Conservation (phyloP, 495 filamentous ascomycete species). For the Hyaloscypha bicolor region DNA sequence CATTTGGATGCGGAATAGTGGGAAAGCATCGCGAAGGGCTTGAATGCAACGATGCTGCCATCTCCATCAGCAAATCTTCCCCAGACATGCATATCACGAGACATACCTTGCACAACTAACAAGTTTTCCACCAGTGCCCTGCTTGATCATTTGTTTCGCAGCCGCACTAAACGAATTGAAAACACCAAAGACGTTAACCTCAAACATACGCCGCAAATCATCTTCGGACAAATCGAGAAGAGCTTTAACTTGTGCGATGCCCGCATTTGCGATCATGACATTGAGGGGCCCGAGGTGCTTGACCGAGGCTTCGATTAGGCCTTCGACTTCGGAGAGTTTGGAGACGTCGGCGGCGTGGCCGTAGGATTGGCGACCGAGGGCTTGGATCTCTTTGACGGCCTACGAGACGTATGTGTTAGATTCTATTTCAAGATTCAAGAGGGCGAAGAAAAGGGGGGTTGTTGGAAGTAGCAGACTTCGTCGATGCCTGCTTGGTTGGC, state of each 20-base stretch:
- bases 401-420: conserved; percentile 1
- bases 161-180: conserved; percentile 58
- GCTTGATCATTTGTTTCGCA: conserved; percentile 55
- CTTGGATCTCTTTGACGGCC: conserved; percentile 50
- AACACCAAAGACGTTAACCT: conserved; percentile 59
- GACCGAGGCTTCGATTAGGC: conserved; percentile 50
- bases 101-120: conserved; percentile 51
- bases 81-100: not conserved
- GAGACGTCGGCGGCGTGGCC: conserved; percentile 58
- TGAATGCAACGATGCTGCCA: conserved; percentile 54
- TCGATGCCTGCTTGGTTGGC: conserved; percentile 47
- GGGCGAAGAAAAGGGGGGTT: not conserved
- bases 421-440: not conserved
- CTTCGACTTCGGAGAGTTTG: conserved; percentile 47
- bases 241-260: conserved; percentile 56
- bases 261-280: conserved; percentile 65
- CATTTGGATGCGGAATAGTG: conserved; percentile 63
- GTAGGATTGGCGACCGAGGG: conserved; percentile 45
- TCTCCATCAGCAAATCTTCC: not conserved
- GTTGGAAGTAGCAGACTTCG: conserved; percentile 33
- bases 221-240: conserved; percentile 53
- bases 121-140: conserved; percentile 53
- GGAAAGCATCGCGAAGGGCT: conserved; percentile 50
- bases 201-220: conserved; percentile 52
- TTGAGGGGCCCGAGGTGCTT: conserved; percentile 53